Percentiles rank a stretch among this genome's conserved stretches.
Evolutionary conservation across 2,329 filamentous ascomycete genomes (phyloP).

Genomic region (Fusarium nanum): DNA sequence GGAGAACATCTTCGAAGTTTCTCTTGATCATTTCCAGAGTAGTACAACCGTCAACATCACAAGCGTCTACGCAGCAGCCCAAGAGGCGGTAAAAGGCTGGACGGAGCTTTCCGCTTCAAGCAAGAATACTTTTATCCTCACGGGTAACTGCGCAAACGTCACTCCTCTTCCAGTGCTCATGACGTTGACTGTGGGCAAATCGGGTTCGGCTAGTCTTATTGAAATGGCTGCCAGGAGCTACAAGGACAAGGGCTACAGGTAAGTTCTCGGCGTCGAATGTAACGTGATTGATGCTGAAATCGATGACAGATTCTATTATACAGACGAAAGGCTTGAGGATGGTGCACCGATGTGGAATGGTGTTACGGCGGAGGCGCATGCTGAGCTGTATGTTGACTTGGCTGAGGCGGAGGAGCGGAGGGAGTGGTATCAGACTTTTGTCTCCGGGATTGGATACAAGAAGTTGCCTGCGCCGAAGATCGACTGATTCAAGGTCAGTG

Average conservation of each 20-base stretch:
- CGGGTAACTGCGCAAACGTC: constrained; percentile 9
- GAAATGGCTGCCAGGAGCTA: constrained; percentile 1
- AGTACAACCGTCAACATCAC: neutral
- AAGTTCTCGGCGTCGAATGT: rapidly evolving
- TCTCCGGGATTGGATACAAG: constrained; percentile 10
- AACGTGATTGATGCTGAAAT: neutral
- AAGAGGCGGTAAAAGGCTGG: constrained; percentile 12
- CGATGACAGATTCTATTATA: constrained; percentile 5
- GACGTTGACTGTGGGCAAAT: constrained; percentile 15
- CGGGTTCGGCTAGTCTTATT: constrained; percentile 4
- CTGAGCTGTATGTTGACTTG: constrained; percentile 11
- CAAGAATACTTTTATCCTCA: constrained; percentile 4
- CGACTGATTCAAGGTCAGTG: neutral
- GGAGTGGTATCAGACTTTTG: constrained; percentile 26
- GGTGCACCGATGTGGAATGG: constrained; percentile 14
- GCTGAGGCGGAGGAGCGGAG: neutral
- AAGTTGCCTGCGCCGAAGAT: constrained; percentile 3
- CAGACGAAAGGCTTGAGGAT: constrained; percentile 19
- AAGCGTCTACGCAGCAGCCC: constrained; percentile 11
- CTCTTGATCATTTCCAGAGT: neutral
- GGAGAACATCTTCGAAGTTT: neutral
- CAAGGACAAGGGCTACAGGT: constrained; percentile 8
- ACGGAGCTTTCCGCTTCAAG: neutral
- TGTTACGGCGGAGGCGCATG: neutral
- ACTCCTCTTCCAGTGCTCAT: neutral